These are phyloP conservation scores for Paecilomyces sp. DNA, from an alignment of 2,329 filamentous ascomycete species.

Conservation along the genomic window DNA sequence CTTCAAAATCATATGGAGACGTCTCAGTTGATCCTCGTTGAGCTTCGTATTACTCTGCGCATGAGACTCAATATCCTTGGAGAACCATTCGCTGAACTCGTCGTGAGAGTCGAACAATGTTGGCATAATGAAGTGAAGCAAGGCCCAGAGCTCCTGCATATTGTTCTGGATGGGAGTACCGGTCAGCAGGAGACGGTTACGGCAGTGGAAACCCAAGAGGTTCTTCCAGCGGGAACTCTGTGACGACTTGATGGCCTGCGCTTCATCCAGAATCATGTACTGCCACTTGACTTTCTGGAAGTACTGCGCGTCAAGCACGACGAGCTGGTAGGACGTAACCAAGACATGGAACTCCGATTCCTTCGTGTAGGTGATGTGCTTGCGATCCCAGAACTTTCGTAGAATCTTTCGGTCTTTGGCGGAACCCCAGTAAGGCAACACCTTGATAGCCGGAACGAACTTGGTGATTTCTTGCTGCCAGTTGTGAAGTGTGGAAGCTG, in stretches of 20 bases:
- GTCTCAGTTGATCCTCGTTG: constrained; percentile 94
- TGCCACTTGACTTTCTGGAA: constrained; percentile 99
- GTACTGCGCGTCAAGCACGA: constrained; percentile 91
- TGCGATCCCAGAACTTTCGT: constrained; percentile 98
- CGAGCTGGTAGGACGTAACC: constrained; percentile 93
- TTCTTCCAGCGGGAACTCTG: constrained; percentile 96
- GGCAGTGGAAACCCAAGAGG: constrained; percentile 85
- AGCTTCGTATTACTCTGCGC: constrained; percentile 99
- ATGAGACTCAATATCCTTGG: constrained; percentile 78
- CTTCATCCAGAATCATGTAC: constrained; percentile 99
- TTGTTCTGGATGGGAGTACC: constrained; percentile 99
- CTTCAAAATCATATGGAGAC: constrained; percentile 97
- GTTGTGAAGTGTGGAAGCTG: constrained; percentile 93
- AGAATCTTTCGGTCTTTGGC: constrained; percentile 91
- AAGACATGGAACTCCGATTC: constrained; percentile 94
- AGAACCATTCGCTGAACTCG: constrained; percentile 48
- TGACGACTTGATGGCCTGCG: constrained; percentile 97
- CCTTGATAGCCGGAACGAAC: constrained; percentile 92
- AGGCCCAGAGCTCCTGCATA: constrained; percentile 98
- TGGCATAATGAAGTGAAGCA: constrained; percentile 99
- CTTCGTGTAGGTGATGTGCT: constrained; percentile 89
- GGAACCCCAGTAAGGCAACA: constrained; percentile 94
- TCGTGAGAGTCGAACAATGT: constrained; percentile 70
- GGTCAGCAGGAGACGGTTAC: constrained; percentile 86
- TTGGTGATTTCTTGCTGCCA: constrained; percentile 98